Evolutionary conservation across 257 asterid genomes (phyloP).

Genomic region (Solanum verrucosum): DNA sequence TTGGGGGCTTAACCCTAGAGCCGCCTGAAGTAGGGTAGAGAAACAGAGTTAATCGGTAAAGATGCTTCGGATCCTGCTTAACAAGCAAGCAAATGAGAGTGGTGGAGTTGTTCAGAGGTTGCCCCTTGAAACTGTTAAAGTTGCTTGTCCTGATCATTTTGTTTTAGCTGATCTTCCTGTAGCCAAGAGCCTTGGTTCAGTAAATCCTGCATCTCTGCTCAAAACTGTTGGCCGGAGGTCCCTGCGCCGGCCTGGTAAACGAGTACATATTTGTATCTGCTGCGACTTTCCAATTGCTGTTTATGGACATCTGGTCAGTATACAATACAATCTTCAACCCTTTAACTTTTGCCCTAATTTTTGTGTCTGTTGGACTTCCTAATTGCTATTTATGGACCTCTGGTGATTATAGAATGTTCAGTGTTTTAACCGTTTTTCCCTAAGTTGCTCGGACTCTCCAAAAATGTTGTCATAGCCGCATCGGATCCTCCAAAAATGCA

Average conservation of each 20-base stretch:
- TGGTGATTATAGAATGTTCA: background rate
- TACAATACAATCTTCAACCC: background rate
- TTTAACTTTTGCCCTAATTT: background rate
- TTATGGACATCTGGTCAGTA: constrained; percentile 82
- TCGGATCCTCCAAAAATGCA: background rate
- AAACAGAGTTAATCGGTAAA: background rate
- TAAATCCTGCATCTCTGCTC: constrained; percentile 37
- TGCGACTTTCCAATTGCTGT: constrained; percentile 89
- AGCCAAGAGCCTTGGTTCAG: constrained; percentile 75
- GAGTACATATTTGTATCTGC: constrained; percentile 84
- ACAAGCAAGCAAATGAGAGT: constrained; percentile 69
- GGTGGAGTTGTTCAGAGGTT: constrained; percentile 50
- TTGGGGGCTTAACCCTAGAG: background rate
- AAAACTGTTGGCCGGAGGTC: constrained; percentile 84
- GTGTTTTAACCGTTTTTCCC: background rate
- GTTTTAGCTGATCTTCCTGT: constrained; percentile 92
- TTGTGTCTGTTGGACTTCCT: background rate
- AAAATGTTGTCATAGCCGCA: background rate
- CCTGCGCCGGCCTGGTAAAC: constrained; percentile 86
- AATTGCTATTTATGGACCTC: background rate
- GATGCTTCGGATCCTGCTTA: constrained; percentile 93
- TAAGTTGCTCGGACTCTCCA: background rate
- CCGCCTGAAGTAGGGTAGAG: background rate
- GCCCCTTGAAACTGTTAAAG: constrained; percentile 58
- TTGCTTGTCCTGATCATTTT: constrained; percentile 95